Base-by-base conservation (phyloP, 2,329 filamentous ascomycete genomes). In the Colletotrichum caudatum region DNA sequence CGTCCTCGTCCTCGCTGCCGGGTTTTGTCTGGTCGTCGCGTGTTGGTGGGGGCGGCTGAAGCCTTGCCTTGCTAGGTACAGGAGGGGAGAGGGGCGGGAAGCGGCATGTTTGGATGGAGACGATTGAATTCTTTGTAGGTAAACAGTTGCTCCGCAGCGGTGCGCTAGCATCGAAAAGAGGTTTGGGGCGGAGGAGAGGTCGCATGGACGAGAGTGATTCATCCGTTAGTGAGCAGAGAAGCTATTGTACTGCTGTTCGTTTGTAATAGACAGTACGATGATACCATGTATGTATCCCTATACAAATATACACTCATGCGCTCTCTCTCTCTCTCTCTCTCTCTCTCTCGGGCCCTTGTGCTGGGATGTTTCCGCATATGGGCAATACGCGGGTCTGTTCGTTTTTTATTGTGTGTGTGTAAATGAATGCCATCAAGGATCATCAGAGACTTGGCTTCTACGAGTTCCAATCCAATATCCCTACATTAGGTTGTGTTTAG, bases 101-200 rank as follows among this genome's bases (percentile, higher is more conserved):
- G 20, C 35, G 39, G 39, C 7, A n/a, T 51, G 26, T 44, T 71
- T 71, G 23, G 58, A 71, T 71, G 65, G 69, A 39, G 51, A 68
- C 64, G 48, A 60, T 54, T 57, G 59, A 44, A 60, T 69, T 63
- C 50, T 56, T 69, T 63, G 65, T 69, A 71, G 41, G 69, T 71
- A 69, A 71, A 54, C 44, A 59, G 29, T 41, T 59, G 37, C 57
- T 62, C 64, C 35, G 48, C 58, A 51, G 67, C 67, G 33, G 64
- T 59, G 57, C 64, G 33, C 69, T 69, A 69, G 65, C 29, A 54
- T 62, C 41, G 16, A 71, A 63, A 60, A 26, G 57, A 67, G 63
- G 48, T 46, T 66, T 57, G 63, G 33, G 60, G 68, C 63, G 68
- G 68, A 70, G 67, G 33, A 41, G 16, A 44, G 53, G 66, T 29